These are phyloP conservation scores for Ceratocystiopsis minuta DNA, from an alignment of 2,329 filamentous ascomycete genomes.

Conservation along the genomic window DNA sequence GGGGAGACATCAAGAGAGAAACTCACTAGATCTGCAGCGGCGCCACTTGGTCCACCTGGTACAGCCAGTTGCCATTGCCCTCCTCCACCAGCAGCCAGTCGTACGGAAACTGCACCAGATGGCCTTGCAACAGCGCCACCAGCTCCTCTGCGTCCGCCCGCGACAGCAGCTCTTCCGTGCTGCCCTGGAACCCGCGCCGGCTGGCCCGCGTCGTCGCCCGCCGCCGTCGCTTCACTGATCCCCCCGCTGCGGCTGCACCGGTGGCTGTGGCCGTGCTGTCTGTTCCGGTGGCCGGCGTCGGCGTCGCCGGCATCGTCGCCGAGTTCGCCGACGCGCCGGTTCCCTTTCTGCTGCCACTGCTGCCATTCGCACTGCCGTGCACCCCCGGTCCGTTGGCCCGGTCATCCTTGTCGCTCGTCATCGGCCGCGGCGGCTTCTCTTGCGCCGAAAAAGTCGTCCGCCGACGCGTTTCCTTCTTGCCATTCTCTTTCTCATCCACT, in stretches of 20 bases:
- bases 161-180: conserved; percentile 57
- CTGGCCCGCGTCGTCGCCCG: conserved; percentile 54
- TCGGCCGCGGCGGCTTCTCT: conserved; percentile 23
- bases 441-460: conserved; percentile 38
- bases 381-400: no score
- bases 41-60: conserved; percentile 88
- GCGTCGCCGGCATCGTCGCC: background rate
- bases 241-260: conserved; percentile 9
- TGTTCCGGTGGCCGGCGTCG: background rate
- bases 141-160: conserved; percentile 65
- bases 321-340: conserved; percentile 11
- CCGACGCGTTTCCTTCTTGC: conserved; percentile 13
- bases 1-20: background rate
- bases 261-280: conserved; percentile 11
- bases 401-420: conserved; percentile 2
- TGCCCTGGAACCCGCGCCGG: conserved; percentile 41
- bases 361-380: no score
- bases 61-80: conserved; percentile 86
- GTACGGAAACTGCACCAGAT: conserved; percentile 83
- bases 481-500: conserved; percentile 5
- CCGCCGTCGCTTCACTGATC: conserved; percentile 42
- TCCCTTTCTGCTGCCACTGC: background rate
- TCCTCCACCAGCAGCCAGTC: conserved; percentile 91
- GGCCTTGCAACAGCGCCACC: conserved; percentile 66
- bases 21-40: conserved; percentile 93